Base-by-base conservation (phyloP, 805 yeast genomes). In the Saturnispora sekii region DNA sequence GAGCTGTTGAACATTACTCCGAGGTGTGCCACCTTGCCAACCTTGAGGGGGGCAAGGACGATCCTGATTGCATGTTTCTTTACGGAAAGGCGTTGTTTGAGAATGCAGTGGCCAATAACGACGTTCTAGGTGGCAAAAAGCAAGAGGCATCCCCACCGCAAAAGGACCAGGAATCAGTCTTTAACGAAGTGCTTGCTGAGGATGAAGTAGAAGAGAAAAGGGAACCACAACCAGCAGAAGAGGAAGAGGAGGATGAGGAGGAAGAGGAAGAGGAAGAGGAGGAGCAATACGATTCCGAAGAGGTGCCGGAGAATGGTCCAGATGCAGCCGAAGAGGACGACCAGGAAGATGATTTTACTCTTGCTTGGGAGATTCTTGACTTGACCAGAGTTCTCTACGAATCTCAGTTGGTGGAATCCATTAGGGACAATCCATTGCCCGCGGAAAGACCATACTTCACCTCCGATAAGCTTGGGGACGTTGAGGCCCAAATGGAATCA, bases 351-450 rank as follows among this genome's bases (percentile, higher is more conserved):
- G 95, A 83, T 54, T 85, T 90, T 56, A 94, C 84, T 58, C 76
- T 81, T 14, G 95, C 96, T 0, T 84, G 96, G 93, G 93, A 84
- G 43, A 74, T 85, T 8, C 65, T 88, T 15, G 96, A 89, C 58
- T 67, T 85, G 34, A 74, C 96, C 2, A 73, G 96, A 50, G 70
- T 81, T 2, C 59, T 84, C 37, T 82, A 76, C 53, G 79, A 76
- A 57, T 61, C 67, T 21, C 51, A 62, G 35, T 41, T 50, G 14
- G 51, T 49, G 32, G 38, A 50, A 31, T 12, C 35, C 5, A 40
- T 40, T 31, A 35, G 37, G 18, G 11, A 15, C 5, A 18, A n/a
- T 12, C 35, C 42, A 8, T 28, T 38, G 11, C 43, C 40, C 4
- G 17, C 33, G 5, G 45, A 46, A 12, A 40, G 18, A 1, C 62